A percentile compares a stretch with the other conserved stretches of the same genome.
Evolutionary conservation across 495 filamentous ascomycete genomes (phyloP).

Genomic region (Wilcoxina mikolae): DNA sequence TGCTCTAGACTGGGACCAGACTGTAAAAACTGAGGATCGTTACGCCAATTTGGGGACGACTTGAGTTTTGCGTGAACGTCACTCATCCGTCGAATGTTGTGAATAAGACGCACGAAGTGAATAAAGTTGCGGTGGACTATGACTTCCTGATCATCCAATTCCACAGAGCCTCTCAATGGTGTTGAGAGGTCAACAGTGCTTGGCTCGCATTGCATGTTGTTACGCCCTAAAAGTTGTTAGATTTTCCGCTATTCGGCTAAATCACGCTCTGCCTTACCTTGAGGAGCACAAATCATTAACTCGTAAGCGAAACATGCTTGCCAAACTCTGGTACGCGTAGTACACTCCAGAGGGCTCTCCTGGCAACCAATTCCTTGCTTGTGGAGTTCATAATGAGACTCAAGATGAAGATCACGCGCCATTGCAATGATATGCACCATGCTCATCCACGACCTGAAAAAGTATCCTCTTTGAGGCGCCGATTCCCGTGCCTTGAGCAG

Average conservation of each 20-base stretch:
- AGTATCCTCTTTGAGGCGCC: conserved; percentile 84
- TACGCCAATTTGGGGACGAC: conserved; percentile 61
- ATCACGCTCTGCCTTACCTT: conserved; percentile 45
- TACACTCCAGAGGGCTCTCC: conserved; percentile 55
- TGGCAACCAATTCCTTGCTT: conserved; percentile 54
- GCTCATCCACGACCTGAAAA: conserved; percentile 95
- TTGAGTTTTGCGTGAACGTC: conserved; percentile 62
- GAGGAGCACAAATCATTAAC: conserved; percentile 85
- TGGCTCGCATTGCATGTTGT: conserved; percentile 27
- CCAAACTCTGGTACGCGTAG: conserved; percentile 78
- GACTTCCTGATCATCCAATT: conserved; percentile 61
- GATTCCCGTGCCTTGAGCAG: conserved; percentile 84
- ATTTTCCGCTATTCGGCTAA: neutral
- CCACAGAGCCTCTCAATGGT: conserved; percentile 42
- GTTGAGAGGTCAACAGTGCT: conserved; percentile 59
- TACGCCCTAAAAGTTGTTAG: conserved; percentile 11
- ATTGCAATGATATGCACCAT: conserved; percentile 83
- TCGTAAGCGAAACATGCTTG: conserved; percentile 77
- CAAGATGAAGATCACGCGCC: conserved; percentile 80
- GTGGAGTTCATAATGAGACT: conserved; percentile 73
- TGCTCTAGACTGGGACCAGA: conserved; percentile 56
- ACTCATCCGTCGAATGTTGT: conserved; percentile 63
- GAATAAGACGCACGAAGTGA: conserved; percentile 60
- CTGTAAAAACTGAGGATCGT: conserved; percentile 68
- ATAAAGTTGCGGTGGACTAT: conserved; percentile 67